Base-by-base conservation (phyloP, 306 rosid species). In the Gastrolobium bilobum region DNA sequence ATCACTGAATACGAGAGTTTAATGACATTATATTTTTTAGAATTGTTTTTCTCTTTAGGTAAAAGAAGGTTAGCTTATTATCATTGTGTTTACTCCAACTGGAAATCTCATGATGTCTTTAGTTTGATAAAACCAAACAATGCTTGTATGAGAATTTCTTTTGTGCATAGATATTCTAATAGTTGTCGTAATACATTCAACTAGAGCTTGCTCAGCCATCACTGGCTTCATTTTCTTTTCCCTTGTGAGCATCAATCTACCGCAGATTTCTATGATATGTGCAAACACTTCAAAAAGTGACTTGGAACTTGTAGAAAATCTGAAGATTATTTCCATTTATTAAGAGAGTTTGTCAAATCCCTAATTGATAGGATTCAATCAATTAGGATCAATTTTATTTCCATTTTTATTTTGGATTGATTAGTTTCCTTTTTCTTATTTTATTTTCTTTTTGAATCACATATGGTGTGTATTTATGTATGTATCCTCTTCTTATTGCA, bases 111-210 rank as follows among this genome's bases (percentile, higher is more conserved):
- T 47, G 35, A 31, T 79, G 37, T 62, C 73, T 72, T 51, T 62
- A 42, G 67, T 47, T 71, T 59, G 79, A 65, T 34, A 15, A 63
- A 73, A 52, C 68, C 42, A 63, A 71, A 63, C 59, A 80, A 33
- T 54, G 52, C 57, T 75, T 74, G 29, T 77, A 20, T 10, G 47
- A 54, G 47, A 77, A 77, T 37, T 67, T 64, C 42, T 40, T 6
- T 64, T 6, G 13, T 35, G 7, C 39, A 26, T 64, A 54, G 31
- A 30, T 38, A 29, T 63, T 54, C 53, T 44, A 30, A 34, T 54
- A 38, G 39, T 54, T 71, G 10, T 54, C 11, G 11, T 65, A 53
- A 15, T 66, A 54, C 56, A 43, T 44, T 77, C 29, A 54, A 10
- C 64, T 10, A 15, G 76, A 71, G 56, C 66, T 77, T 65, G 20